Base-by-base conservation (phyloP, 2,329 filamentous ascomycete genomes). In the Sporothrix phasma region DNA sequence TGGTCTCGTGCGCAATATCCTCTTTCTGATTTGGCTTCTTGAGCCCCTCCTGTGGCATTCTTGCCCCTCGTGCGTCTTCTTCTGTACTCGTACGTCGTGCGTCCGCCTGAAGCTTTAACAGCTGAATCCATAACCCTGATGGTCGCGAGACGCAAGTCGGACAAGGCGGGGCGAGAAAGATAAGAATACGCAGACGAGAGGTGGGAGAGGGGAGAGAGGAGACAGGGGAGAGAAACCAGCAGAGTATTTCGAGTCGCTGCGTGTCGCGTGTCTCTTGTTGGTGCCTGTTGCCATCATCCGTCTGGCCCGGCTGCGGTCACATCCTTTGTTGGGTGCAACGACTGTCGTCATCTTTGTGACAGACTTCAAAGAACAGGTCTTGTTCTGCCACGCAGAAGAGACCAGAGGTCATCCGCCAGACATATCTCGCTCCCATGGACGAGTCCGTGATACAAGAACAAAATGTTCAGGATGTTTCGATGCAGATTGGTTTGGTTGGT, bases 1-100 rank as follows among this genome's bases (percentile, higher is more conserved):
- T 43, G 60, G 60, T 53, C 60, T 62, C 60, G 60, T 62, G 60
- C 10, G 31, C 46, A 43, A 43, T 53, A 15, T 62, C 46, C 59
- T 53, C 46, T 62, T 53, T 47, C 58, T 61, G 58, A 58, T 39
- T 49, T 45, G 58, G 11, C n/a, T 37, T 22, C 41, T 19, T 60
- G 15, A 5, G 22, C 39, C 24, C 56, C 39, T 41, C 37, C 39
- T 60, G 13, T 45, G 3, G n/a, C 19, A 43, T n/a, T 46, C n/a
- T 5, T 46, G 26, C n/a, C 24, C 41, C 56, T 60, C 41, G 19
- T 47, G 43, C 13, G 19, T 6, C 19, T 5, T 24, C 3, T 15
- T 24, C 19, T 24, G 5, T 22, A 6, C n/a, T 24, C 51, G 51
- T 56, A 6, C 5, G 29, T 37, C 49, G 43, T 22, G n/a, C 19